Evolutionary conservation across 2,329 filamentous ascomycete genomes (phyloP).

Genomic region (Claviceps pusilla): DNA sequence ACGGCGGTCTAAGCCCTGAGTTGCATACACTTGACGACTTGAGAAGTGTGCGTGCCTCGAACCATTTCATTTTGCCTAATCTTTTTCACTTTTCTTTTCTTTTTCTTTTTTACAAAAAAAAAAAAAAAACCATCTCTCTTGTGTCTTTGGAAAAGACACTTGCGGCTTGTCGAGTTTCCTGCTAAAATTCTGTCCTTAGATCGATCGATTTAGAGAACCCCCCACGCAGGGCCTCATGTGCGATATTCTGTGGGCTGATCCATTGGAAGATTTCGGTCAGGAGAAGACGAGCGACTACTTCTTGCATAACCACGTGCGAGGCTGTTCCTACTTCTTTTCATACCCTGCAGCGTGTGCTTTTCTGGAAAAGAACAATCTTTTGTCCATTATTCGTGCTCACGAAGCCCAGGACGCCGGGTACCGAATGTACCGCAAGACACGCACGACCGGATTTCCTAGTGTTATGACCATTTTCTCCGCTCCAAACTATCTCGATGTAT

Average conservation of each 20-base stretch:
- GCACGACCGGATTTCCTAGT: constrained; percentile 93
- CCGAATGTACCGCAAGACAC: constrained; percentile 97
- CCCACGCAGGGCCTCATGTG: constrained; percentile 98
- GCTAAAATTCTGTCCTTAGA: constrained; percentile 32
- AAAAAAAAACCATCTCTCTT: background rate
- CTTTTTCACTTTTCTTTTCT: background rate
- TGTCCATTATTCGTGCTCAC: constrained; percentile 93
- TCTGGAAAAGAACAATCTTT: constrained; percentile 94
- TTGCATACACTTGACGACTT: constrained; percentile 90
- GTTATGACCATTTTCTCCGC: constrained; percentile 99
- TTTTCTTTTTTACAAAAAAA: background rate
- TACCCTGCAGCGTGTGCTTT: constrained; percentile 95
- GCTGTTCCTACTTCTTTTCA: constrained; percentile 98
- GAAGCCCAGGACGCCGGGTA: constrained; percentile 98
- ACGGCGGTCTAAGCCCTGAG: constrained; percentile 90
- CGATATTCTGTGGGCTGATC: constrained; percentile 97
- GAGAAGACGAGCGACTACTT: constrained; percentile 98
- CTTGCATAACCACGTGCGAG: constrained; percentile 93
- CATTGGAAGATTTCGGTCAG: constrained; percentile 93
- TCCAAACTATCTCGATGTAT: constrained; percentile 96
- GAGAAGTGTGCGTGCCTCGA: constrained; percentile 51
- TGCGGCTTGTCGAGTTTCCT: too few relatives aligned
- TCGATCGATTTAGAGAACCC: constrained; percentile 94
- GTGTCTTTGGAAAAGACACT: too few relatives aligned
- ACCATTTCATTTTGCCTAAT: too few relatives aligned